phyloP scores from a whole-genome alignment of 495 filamentous ascomycete genomes.

The Penicillium antarcticum region DNA sequence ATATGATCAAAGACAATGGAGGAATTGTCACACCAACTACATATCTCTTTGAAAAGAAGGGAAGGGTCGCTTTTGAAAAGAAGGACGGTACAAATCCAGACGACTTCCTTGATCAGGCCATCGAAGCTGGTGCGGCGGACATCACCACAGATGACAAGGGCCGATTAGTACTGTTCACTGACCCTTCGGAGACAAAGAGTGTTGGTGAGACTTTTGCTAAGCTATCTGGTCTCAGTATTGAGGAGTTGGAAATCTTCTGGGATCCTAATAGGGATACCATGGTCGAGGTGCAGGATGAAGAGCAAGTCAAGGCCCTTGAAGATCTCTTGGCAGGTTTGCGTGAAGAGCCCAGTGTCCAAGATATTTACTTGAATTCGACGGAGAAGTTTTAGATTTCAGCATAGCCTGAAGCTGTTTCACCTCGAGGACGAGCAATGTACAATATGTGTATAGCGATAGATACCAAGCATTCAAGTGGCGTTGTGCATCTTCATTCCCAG shows the following conservation, averaged over 20 bases:
- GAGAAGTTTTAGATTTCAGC: constrained; percentile 32
- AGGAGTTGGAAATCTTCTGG: constrained; percentile 79
- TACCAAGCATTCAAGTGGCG: constrained; percentile 19
- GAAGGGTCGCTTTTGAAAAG: constrained; percentile 65
- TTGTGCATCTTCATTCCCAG: neutral
- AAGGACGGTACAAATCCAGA: constrained; percentile 62
- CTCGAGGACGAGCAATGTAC: constrained; percentile 11
- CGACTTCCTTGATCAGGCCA: constrained; percentile 73
- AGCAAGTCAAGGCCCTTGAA: constrained; percentile 53
- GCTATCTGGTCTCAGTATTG: constrained; percentile 57
- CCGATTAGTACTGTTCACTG: constrained; percentile 69
- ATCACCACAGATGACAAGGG: constrained; percentile 68
- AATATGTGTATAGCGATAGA: constrained; percentile 16
- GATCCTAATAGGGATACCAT: constrained; percentile 75
- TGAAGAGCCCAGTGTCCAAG: constrained; percentile 62
- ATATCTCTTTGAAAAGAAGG: constrained; percentile 81
- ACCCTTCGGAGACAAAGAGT: constrained; percentile 63
- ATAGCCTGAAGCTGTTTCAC: neutral
- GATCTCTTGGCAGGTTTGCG: constrained; percentile 37
- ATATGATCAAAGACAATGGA: constrained; percentile 63
- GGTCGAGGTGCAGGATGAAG: constrained; percentile 51
- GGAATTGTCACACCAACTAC: constrained; percentile 67
- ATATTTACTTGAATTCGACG: constrained; percentile 61
- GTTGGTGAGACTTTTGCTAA: constrained; percentile 60
- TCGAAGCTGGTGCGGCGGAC: constrained; percentile 84